Percentiles rank a stretch among this genome's conserved stretches.
Conservation (phyloP, 2,329 filamentous ascomycete species). For the Aspergillus novofumigatus region DNA sequence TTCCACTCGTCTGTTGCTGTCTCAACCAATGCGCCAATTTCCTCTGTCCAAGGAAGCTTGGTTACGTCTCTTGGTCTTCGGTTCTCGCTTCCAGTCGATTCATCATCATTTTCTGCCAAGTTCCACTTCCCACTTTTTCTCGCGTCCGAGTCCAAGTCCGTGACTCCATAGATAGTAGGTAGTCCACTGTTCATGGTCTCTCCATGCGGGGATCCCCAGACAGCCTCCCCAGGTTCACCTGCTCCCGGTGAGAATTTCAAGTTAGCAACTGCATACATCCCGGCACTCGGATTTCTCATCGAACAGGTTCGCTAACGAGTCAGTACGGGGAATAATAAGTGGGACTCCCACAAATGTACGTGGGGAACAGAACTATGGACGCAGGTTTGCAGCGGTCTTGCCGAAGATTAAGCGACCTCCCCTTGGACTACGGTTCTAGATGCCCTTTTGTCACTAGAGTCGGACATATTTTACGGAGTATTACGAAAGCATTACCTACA, state of each 20-base stretch:
- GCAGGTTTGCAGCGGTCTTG: neutral
- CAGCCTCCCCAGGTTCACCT: neutral
- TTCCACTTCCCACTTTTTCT: neutral
- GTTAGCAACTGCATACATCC: neutral
- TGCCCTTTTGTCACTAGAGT: too few relatives aligned
- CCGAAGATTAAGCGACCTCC: neutral
- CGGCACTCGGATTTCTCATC: neutral
- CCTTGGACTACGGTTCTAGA: neutral
- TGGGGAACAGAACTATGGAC: neutral
- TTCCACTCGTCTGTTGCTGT: neutral
- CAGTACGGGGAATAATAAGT: neutral
- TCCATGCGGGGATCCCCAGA: neutral
- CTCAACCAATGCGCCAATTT: neutral
- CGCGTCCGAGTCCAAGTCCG: neutral
- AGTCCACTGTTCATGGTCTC: neutral
- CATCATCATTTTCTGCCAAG: neutral
- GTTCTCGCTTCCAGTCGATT: neutral
- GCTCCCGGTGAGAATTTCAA: neutral
- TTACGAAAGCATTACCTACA: neutral
- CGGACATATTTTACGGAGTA: neutral
- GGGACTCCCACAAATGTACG: neutral
- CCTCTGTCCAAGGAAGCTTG: neutral
- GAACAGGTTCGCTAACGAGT: neutral
- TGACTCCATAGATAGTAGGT: too few relatives aligned
- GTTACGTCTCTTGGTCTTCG: neutral